Evolutionary conservation across 768 basidiomycete species (phyloP).

Genomic region (Hemileccinum impolitum): DNA sequence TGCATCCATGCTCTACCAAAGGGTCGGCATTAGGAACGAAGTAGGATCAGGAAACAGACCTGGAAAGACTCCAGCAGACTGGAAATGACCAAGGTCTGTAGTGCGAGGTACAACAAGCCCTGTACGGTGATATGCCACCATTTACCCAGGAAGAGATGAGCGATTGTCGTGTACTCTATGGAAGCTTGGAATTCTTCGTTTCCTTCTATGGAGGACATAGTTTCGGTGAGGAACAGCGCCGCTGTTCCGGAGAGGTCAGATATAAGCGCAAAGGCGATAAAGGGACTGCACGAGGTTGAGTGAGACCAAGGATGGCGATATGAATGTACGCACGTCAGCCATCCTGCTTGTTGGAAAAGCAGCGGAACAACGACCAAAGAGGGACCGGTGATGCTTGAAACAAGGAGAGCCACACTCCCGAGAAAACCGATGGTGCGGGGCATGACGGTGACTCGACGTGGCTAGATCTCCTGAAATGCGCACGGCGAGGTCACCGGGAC

Average conservation of each 20-base stretch:
- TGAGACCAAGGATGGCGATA: background rate
- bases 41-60: background rate
- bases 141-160: slow-evolving; percentile 24
- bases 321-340: slow-evolving; percentile 19
- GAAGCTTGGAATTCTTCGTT: slow-evolving; percentile 22
- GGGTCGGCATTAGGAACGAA: background rate
- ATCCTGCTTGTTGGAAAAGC: slow-evolving; percentile 25
- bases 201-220: slow-evolving; percentile 26
- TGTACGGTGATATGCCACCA: slow-evolving; percentile 23
- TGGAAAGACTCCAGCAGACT: slow-evolving; percentile 26
- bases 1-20: slow-evolving; percentile 19
- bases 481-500: too few relatives aligned
- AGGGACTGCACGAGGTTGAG: slow-evolving; percentile 7
- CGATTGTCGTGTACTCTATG: slow-evolving; percentile 26
- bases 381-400: slow-evolving; percentile 23
- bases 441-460: slow-evolving; percentile 2
- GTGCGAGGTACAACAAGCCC: slow-evolving; percentile 16
- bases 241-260: slow-evolving; percentile 20
- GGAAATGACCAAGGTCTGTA: slow-evolving; percentile 21
- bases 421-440: slow-evolving; percentile 21
- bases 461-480: too few relatives aligned
- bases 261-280: slow-evolving; percentile 15
- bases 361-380: slow-evolving; percentile 21
- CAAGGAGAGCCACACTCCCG: slow-evolving; percentile 25
- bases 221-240: slow-evolving; percentile 18